Evolutionary conservation across 768 basidiomycete genomes (phyloP).

Genomic region (Suillus paluster): DNA sequence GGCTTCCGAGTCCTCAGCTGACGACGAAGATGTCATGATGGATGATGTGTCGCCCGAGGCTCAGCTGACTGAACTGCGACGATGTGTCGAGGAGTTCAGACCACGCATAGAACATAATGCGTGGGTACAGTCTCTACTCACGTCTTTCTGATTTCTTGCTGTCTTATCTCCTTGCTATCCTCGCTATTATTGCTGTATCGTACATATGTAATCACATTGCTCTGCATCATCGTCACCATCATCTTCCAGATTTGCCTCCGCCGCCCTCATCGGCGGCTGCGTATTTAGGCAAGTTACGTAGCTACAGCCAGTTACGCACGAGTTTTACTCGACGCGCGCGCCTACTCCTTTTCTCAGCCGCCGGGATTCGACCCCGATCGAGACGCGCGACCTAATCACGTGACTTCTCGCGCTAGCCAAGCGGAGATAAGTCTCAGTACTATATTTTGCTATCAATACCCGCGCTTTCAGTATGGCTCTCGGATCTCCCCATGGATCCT

Average conservation of each 20-base stretch:
- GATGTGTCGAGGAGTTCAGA: constrained; percentile 66
- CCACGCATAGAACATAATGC: constrained; percentile 75
- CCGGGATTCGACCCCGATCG: too few relatives aligned
- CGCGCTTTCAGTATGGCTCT: too few relatives aligned
- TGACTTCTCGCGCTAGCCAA: too few relatives aligned
- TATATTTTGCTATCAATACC: too few relatives aligned
- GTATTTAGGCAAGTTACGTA: too few relatives aligned
- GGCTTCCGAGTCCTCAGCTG: constrained; percentile 43
- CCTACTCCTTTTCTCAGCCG: too few relatives aligned
- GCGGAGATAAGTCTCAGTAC: too few relatives aligned
- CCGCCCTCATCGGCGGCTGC: too few relatives aligned
- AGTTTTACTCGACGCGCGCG: too few relatives aligned
- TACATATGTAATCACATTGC: constrained; percentile 11
- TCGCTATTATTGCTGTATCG: constrained; percentile 6
- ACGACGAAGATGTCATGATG: constrained; percentile 53
- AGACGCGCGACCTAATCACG: too few relatives aligned
- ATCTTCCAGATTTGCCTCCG: background rate
- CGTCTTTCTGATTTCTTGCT: constrained; percentile 34
- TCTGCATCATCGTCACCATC: background rate
- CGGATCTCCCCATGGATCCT: too few relatives aligned
- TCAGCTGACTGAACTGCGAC: constrained; percentile 53
- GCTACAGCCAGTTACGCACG: too few relatives aligned
- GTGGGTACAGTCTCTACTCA: constrained; percentile 73
- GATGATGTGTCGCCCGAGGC: constrained; percentile 46
- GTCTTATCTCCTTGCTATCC: background rate